Conservation (phyloP, 495 filamentous ascomycete genomes). For the Neurospora hispaniola region DNA sequence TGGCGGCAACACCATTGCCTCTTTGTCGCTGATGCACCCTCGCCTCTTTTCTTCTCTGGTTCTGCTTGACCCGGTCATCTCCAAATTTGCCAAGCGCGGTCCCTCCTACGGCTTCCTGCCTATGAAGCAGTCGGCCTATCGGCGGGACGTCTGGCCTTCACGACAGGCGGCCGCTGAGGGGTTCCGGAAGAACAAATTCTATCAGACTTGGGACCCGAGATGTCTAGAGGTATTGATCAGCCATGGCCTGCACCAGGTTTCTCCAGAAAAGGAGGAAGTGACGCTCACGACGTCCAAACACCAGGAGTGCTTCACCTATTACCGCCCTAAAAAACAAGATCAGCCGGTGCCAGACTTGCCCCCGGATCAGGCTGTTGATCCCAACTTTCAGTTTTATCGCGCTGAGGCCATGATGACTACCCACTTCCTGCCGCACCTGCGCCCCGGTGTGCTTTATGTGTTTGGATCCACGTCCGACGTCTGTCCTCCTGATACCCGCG, state of each 20-base stretch:
- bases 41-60: conserved; percentile 67
- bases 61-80: conserved; percentile 65
- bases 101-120: conserved; percentile 21
- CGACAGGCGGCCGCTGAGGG: conserved; percentile 49
- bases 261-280: conserved; percentile 20
- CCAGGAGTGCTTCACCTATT: conserved; percentile 48
- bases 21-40: conserved; percentile 64
- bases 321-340: conserved; percentile 30
- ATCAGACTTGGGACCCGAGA: conserved; percentile 61
- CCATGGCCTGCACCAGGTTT: conserved; percentile 46
- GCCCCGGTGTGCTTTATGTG: conserved; percentile 74
- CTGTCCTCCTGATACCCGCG: conserved; percentile 39
- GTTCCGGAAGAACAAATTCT: conserved; percentile 55
- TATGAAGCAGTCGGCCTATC: conserved; percentile 33
- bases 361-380: background rate
- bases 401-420: conserved; percentile 58
- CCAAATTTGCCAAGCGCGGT: conserved; percentile 26
- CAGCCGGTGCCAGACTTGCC: background rate
- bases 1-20: conserved; percentile 60
- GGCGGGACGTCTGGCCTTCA: conserved; percentile 64
- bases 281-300: conserved; percentile 55
- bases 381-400: conserved; percentile 56
- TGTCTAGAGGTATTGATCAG: conserved; percentile 55
- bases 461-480: conserved; percentile 60
- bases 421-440: conserved; percentile 52